phyloP scores from a whole-genome alignment of 2,329 filamentous ascomycete genomes.

The Polytolypa hystricis region DNA sequence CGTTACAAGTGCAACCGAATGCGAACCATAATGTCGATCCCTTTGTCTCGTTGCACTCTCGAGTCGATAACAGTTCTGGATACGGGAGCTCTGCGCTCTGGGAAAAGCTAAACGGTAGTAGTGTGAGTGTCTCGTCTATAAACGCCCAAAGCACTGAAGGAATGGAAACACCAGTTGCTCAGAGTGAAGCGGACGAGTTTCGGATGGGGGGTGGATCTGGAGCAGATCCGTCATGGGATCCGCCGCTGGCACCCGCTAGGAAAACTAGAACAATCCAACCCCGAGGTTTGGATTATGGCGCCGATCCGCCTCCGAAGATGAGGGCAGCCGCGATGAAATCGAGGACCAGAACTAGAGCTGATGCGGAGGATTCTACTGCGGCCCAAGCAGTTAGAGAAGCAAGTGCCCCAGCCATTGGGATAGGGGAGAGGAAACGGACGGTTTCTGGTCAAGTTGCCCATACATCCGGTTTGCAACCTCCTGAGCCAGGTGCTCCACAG shows the following conservation, averaged over 20 bases:
- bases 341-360: conserved; percentile 28
- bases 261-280: conserved; percentile 46
- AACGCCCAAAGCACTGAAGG: conserved; percentile 36
- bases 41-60: conserved; percentile 27
- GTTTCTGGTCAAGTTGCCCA: conserved; percentile 65
- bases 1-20: conserved; percentile 28
- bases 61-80: conserved; percentile 23
- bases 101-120: conserved; percentile 39
- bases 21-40: conserved; percentile 31
- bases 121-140: conserved; percentile 29
- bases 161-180: conserved; percentile 52
- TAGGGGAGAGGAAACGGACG: conserved; percentile 69
- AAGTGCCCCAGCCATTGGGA: conserved; percentile 22
- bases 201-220: conserved; percentile 23
- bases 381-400: conserved; percentile 23
- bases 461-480: conserved; percentile 42
- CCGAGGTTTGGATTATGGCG: conserved; percentile 37
- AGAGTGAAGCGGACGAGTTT: conserved; percentile 34
- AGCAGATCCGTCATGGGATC: conserved; percentile 28
- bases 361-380: conserved; percentile 29
- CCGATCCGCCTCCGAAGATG: conserved; percentile 55
- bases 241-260: conserved; percentile 33
- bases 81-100: conserved; percentile 36
- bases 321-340: conserved; percentile 41
- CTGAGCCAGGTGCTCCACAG: conserved; percentile 53